phyloP scores from a whole-genome alignment of 2,329 filamentous ascomycete genomes.

The Trichoderma sp. region DNA sequence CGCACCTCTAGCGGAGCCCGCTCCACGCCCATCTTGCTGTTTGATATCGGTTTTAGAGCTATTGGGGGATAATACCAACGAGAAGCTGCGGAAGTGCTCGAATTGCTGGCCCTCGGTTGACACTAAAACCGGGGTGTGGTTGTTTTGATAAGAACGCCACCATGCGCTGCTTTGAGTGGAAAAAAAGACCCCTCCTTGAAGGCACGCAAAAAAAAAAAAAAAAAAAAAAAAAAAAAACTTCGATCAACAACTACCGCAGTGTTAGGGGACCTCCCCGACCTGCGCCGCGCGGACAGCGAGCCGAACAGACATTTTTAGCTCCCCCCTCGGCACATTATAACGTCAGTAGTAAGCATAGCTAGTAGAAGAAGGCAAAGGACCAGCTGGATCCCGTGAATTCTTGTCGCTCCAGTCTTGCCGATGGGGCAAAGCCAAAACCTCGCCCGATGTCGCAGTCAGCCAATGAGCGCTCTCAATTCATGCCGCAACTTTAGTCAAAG shows the following conservation, averaged over 20 bases:
- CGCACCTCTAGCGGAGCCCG: constrained; percentile 12
- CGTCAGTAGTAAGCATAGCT: not conserved
- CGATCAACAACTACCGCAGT: not conserved
- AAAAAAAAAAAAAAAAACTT: not conserved
- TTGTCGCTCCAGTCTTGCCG: not conserved
- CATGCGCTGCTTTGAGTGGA: not conserved
- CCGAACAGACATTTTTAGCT: not conserved
- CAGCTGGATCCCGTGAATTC: not conserved
- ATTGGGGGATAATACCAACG: not conserved
- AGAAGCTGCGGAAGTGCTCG: not conserved
- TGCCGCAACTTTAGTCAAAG: not conserved
- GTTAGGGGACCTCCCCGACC: not conserved
- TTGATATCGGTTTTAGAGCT: constrained; percentile 1
- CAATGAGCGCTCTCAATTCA: constrained; percentile 4
- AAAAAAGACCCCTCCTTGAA: not conserved
- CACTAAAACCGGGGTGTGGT: not conserved
- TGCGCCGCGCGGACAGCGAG: not conserved
- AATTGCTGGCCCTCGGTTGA: not conserved
- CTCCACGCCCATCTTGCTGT: constrained; percentile 4
- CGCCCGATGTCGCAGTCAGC: not conserved
- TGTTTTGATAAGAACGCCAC: not conserved
- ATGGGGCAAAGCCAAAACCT: not conserved
- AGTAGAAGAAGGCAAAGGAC: not conserved
- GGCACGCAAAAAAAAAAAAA: too few species aligned
- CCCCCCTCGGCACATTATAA: not conserved